phyloP scores from a whole-genome alignment of 768 basidiomycete genomes.

The Suillus weaverae region DNA sequence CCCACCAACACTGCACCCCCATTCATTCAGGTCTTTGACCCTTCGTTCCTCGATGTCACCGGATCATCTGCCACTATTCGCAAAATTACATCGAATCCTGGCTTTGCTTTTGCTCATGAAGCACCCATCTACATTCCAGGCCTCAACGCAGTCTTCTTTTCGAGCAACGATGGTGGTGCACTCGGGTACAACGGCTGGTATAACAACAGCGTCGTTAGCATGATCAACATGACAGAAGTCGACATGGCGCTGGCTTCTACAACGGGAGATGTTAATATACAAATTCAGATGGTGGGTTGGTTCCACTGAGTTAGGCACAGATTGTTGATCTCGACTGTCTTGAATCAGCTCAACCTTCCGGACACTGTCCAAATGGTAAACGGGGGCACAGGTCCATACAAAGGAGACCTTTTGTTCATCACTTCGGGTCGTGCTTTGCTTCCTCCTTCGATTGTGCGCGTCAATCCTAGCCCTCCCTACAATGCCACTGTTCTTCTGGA shows the following conservation, averaged over 20 bases:
- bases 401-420: constrained; percentile 56
- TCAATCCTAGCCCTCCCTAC: constrained; percentile 63
- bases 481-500: constrained; percentile 71
- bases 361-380: constrained; percentile 69
- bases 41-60: constrained; percentile 57
- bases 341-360: constrained; percentile 53
- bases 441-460: constrained; percentile 62
- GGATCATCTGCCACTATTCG: constrained; percentile 58
- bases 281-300: constrained; percentile 40
- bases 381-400: constrained; percentile 64
- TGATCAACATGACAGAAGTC: constrained; percentile 60
- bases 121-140: constrained; percentile 66
- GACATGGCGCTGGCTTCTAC: constrained; percentile 42
- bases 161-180: constrained; percentile 65
- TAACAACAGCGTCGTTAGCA: constrained; percentile 62
- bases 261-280: constrained; percentile 45
- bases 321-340: constrained; percentile 10
- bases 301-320: background rate
- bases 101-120: constrained; percentile 77
- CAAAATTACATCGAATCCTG: constrained; percentile 57
- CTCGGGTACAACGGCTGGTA: constrained; percentile 63
- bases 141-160: constrained; percentile 76
- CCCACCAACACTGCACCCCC: constrained; percentile 59
- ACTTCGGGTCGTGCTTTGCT: constrained; percentile 64
- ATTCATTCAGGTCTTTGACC: constrained; percentile 58